Conservation (phyloP, 345 rosid species). For the Citrus reticulata region DNA sequence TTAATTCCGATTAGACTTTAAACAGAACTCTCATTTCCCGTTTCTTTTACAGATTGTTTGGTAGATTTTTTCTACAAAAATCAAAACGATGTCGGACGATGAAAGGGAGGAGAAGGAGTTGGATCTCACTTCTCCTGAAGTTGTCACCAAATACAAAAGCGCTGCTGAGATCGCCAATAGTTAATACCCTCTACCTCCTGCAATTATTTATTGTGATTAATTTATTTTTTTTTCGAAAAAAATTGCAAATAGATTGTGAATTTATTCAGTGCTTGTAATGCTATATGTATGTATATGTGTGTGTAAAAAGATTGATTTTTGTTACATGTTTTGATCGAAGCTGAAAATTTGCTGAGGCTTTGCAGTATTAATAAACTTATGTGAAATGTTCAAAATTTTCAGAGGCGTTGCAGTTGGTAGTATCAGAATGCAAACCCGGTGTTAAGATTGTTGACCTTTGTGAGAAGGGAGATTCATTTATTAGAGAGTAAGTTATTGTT, state of each 20-base stretch:
- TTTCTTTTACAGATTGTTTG: not conserved
- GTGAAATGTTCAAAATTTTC: constrained; percentile 10
- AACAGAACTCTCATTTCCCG: not conserved
- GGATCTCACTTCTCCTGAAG: constrained; percentile 91
- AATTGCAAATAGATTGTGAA: not conserved
- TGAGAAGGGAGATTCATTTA: constrained; percentile 81
- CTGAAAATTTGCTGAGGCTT: constrained; percentile 55
- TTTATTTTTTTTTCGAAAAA: not conserved
- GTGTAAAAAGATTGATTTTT: not conserved
- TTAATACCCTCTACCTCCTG: constrained; percentile 22
- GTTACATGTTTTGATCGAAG: not conserved
- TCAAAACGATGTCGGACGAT: constrained; percentile 86
- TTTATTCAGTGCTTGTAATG: not conserved
- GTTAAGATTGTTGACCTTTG: constrained; percentile 87
- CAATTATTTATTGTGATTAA: not conserved
- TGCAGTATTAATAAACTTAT: constrained; percentile 30
- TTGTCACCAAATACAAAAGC: constrained; percentile 90
- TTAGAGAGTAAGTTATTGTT: constrained; percentile 65
- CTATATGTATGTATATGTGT: not conserved
- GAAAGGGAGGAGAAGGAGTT: constrained; percentile 97
- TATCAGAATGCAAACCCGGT: constrained; percentile 77
- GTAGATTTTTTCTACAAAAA: constrained; percentile 7
- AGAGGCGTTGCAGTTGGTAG: constrained; percentile 86
- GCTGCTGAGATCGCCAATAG: constrained; percentile 97
- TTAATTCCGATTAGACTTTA: not conserved